These are phyloP conservation scores for Funneliformis geosporum DNA, from an alignment of 192 early-diverging fungal species.

Conservation along the genomic window DNA sequence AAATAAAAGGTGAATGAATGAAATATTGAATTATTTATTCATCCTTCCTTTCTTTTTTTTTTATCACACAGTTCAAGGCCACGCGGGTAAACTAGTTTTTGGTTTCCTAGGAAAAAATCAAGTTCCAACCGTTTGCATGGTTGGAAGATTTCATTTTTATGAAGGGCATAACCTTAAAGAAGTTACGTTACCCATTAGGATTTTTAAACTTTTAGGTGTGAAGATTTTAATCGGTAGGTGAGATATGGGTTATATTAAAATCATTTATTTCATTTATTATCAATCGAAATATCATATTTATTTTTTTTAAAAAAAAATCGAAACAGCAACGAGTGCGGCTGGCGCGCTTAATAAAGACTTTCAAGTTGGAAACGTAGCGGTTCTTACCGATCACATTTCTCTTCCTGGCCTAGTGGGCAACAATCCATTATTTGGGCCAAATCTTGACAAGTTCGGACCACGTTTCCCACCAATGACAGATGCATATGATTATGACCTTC, in stretches of 20 bases:
- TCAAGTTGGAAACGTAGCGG: slow-evolving; percentile 84
- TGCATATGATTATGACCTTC: slow-evolving; percentile 80
- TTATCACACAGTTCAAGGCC: slow-evolving; percentile 56
- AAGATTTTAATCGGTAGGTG: slow-evolving; percentile 64
- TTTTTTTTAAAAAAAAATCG: too few relatives aligned
- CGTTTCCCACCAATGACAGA: slow-evolving; percentile 86
- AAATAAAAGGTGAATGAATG: too few relatives aligned
- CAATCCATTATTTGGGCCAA: slow-evolving; percentile 85
- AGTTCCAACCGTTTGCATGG: slow-evolving; percentile 74
- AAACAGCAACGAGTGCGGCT: slow-evolving; percentile 82
- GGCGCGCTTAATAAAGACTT: slow-evolving; percentile 73
- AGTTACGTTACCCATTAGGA: slow-evolving; percentile 82
- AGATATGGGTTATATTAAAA: too few relatives aligned
- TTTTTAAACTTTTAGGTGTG: slow-evolving; percentile 81
- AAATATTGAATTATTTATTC: slow-evolving; percentile 15
- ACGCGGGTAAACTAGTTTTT: slow-evolving; percentile 82
- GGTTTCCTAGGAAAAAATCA: slow-evolving; percentile 70
- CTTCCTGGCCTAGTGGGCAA: slow-evolving; percentile 72
- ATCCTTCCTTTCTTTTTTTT: slow-evolving; percentile 8
- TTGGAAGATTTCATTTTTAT: slow-evolving; percentile 90
- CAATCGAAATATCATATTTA: not conserved
- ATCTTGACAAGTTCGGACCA: slow-evolving; percentile 78
- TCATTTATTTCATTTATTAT: too few relatives aligned
- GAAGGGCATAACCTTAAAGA: slow-evolving; percentile 83
- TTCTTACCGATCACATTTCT: slow-evolving; percentile 79